Base-by-base conservation (phyloP, 208 protist genomes). In the Trypanosoma conorhini region DNA sequence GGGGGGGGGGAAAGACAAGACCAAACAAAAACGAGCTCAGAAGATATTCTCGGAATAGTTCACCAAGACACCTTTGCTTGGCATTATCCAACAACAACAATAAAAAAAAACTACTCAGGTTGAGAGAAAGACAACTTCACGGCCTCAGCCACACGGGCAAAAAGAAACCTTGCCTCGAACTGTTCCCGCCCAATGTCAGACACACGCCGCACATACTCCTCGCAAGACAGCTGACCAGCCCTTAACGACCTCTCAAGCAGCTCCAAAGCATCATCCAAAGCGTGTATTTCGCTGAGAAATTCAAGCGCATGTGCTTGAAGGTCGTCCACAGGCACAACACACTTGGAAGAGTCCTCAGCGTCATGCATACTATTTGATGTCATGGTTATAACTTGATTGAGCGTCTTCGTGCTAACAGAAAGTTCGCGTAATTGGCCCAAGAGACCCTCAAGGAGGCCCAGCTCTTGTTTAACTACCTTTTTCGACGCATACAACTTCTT, bases 131-230 rank as follows among this genome's bases (percentile, higher is more conserved):
- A 42, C 8, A 5, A 19, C 8, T 46, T 46, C 42, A 46, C 42
- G 17, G 42, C 42, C 9, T 59, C 68, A 22, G 66, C 66, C 7
- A 87, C 75, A 3, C 76, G 83, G 21, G 70, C 68, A 57, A 90
- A 89, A 21, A 91, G 68, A 72, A 92, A 91, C 21, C 84, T 81
- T 1, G 81, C 79, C 30, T 88, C 76, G 69, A 96, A 96, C 72
- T 92, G 82, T n/a, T 86, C 69, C 9, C 91, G 78, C 5, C 85
- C 86, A 24, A 89, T 77, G 65, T 92, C 85, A 2, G 84, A 88
- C 24, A 96, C 84, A 28, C 72, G 72, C 67, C 88, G 85, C 5
- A 96, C 81, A 66, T 93, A 96, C 59, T 93, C 88, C 35, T 96
- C 88, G 57, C 82, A 89, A 28, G 78, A 80, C 10, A 96, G 52